Evolutionary conservation across 1,139 yeast genomes (phyloP), one percentile per base, ranked within the genome.

Genomic region (Eremothecium gossypii): DNA sequence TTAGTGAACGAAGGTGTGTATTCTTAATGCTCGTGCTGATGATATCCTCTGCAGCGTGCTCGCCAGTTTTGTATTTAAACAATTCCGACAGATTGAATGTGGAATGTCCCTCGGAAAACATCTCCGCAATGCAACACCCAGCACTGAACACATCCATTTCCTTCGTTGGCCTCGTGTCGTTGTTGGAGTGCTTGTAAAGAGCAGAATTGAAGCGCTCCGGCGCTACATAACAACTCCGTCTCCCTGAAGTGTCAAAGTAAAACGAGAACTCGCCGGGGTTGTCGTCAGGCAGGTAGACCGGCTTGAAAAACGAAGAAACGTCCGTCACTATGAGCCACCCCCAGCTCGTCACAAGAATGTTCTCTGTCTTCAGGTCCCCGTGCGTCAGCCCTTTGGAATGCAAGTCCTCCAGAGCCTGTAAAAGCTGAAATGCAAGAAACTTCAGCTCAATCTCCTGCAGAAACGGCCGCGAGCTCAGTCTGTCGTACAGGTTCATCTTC

Each of bases 181-280:
- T 66, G 10, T 62, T 61, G 41, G 46, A 41, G 7, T 51, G 47
- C 5, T 51, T 50, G 38, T 60, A 58, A 14, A 51, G 49, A 26
- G 48, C 49, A 6, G 61, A 54, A 23, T 65, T 54, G 57, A 93
- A 91, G 49, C 98, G 66, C 59, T 93, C 99, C 0, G 99, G 98
- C 0, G 98, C 97, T 40, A 93, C 64, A 60, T 89, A 91, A 62
- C 98, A 91, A 2, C 79, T 76, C 54, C 96, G 70, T 50, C 97
- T 69, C 56, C 77, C 86, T 1, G 95, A 83, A 3, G 91, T 83
- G 63, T 91, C 97, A 59, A 87, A 93, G 60, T 80, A 93, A 57
- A 89, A 91, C 1, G 94, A 79, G 55, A 83, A 91, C 51, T 83
- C 91, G n/a, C 91, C 84, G 0, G 97, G 97, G 56, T 93, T 91